Base-by-base conservation (phyloP, 2,329 filamentous ascomycete species). In the Neocatenulostroma microsporum region DNA sequence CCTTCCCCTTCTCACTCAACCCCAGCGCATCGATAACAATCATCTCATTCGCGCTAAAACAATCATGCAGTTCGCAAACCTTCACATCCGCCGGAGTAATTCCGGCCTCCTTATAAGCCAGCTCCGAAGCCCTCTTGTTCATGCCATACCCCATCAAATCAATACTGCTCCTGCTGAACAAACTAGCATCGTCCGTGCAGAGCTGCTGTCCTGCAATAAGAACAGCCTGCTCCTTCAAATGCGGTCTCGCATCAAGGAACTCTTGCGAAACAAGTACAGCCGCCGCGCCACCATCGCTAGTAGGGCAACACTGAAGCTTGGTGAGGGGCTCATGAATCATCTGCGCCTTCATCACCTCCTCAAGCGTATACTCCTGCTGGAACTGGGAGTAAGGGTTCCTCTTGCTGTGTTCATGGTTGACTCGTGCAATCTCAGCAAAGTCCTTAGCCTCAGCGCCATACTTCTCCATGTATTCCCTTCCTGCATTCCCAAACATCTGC, bases 311-410 rank as follows among this genome's bases (percentile, higher is more conserved):
- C 67, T 96, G 91, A n/a, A 96, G 79, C 66, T 95, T 96, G 40
- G 91, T 96, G 38, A 96, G 73, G 12, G 89, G 89, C 47, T 78
- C 77, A 65, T 85, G 79, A 62, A 96, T 84, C 73, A 78, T 83
- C 41, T 84, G 70, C 0, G 84, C 68, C 24, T 80, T 69, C 57
- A 85, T 63, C 58, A 96, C 72, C 63, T 96, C 80, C 21, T 94
- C 84, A 26, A 81, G 76, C 1, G 83, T 84, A 69, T 96, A 96
- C 58, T 89, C 84, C 55, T 93, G 78, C 55, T 82, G 82, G 72
- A 98, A 96, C 64, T 96, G 89, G n/a, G 86, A 89, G 72, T 98
- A 98, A 7, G 89, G 89, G 70, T 96, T 96, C 49, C 82, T 77
- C 61, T 82, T 82, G 17, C 81, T 88, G 73, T 98, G 91, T 45